Evolutionary conservation across 1,284 basidiomycete species (phyloP).

Genomic region (Golubevia sp.): DNA sequence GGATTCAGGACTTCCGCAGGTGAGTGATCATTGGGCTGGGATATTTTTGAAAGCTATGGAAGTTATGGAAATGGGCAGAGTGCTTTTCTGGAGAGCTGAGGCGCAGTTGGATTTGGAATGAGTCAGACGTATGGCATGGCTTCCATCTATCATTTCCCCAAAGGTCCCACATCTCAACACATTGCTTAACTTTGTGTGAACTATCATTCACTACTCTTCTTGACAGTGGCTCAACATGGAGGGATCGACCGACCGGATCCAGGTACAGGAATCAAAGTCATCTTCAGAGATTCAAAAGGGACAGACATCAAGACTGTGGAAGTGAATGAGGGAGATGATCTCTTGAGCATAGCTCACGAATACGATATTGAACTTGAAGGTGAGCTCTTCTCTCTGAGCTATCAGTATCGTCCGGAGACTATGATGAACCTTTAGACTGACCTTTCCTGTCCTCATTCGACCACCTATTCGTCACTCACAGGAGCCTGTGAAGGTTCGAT

Average conservation of each 20-base stretch:
- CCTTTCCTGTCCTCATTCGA: background rate
- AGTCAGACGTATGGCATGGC: too few relatives aligned
- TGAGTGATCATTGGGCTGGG: too few relatives aligned
- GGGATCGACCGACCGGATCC: slow-evolving; percentile 68
- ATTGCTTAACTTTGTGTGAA: too few relatives aligned
- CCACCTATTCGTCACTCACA: background rate
- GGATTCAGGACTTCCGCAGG: too few relatives aligned
- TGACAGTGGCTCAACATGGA: slow-evolving; percentile 62
- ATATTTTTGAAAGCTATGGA: too few relatives aligned
- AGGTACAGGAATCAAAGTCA: slow-evolving; percentile 78
- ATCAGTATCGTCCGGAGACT: background rate
- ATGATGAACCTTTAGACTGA: too few relatives aligned
- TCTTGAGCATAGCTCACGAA: slow-evolving; percentile 89
- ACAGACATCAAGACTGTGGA: slow-evolving; percentile 82
- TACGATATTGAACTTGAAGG: slow-evolving; percentile 98
- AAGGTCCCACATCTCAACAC: too few relatives aligned
- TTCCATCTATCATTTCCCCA: too few relatives aligned
- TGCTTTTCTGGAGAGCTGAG: too few relatives aligned
- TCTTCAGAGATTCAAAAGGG: slow-evolving; percentile 88
- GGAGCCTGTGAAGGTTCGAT: slow-evolving; percentile 84
- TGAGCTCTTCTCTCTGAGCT: slow-evolving; percentile 59
- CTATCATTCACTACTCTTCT: slow-evolving; percentile 1
- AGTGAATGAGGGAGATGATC: slow-evolving; percentile 89
- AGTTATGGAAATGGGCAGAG: too few relatives aligned
- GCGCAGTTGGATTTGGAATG: too few relatives aligned